Conservation (phyloP, 768 basidiomycete genomes). For the Suillus hirtellus region DNA sequence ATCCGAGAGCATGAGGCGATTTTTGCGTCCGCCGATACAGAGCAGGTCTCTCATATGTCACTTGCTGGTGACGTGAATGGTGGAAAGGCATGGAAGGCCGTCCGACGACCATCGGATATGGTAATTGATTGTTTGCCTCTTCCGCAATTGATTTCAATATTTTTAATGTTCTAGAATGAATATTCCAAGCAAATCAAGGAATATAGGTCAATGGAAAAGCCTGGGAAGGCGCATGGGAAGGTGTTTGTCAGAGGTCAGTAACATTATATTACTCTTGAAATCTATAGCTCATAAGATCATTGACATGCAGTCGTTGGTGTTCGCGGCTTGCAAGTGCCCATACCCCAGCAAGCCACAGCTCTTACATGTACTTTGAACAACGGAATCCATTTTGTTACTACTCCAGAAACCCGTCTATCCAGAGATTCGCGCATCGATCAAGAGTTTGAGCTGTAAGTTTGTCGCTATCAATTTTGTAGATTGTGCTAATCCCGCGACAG, state of each 20-base stretch:
- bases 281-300: slow-evolving; percentile 3
- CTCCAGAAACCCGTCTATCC: slow-evolving; percentile 69
- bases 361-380: slow-evolving; percentile 92
- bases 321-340: slow-evolving; percentile 70
- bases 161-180: slow-evolving; percentile 67
- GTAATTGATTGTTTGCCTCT: slow-evolving; percentile 41
- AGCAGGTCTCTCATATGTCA: slow-evolving; percentile 68
- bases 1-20: slow-evolving; percentile 81
- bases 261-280: not conserved
- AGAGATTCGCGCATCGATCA: slow-evolving; percentile 71
- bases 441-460: slow-evolving; percentile 85
- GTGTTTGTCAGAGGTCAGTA: slow-evolving; percentile 87
- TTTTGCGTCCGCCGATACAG: slow-evolving; percentile 74
- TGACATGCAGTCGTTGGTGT: slow-evolving; percentile 65
- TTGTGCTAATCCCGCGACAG: slow-evolving; percentile 37
- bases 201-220: slow-evolving; percentile 72
- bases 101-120: slow-evolving; percentile 93
- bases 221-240: slow-evolving; percentile 84
- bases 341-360: slow-evolving; percentile 73
- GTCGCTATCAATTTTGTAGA: not conserved
- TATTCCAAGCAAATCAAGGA: slow-evolving; percentile 89
- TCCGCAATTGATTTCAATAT: slow-evolving; percentile 3
- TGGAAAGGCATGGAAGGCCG: slow-evolving; percentile 82
- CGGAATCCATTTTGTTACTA: slow-evolving; percentile 94
- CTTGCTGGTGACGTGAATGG: slow-evolving; percentile 81